Evolutionary conservation across 1,284 basidiomycete genomes (phyloP), one percentile per base, ranked within the genome.

Genomic region (Mycena citricolor): DNA sequence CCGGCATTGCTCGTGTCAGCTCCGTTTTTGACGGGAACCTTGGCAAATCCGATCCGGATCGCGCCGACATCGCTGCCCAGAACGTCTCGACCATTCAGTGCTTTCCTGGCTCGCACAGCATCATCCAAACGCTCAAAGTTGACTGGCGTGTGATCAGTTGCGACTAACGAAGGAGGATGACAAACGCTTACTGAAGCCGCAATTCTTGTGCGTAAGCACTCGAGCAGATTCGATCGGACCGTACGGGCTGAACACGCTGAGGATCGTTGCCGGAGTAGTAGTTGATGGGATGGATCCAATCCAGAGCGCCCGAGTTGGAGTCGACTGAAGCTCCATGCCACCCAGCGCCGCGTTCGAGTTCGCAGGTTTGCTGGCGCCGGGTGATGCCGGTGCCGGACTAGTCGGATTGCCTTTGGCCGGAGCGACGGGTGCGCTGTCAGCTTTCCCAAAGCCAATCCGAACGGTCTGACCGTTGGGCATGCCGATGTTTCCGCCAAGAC

Each of bases 111-210:
- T 21, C 91, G 77, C 44, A 97, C 89, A 30, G 95, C 97, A 61
- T 97, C 94, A 61, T 98, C 97, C 34, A 97, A 75, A 44, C 92
- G 85, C 67, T 99, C 95, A 65, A 97, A 99, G 65, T 99, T 99
- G 71, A 98, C 88, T 83, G 64, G 0, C n/a, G 30, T n/a, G n/a
- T n/a, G n/a, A 33, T 44, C 17, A 42, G 47, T 52, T 4, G 58
- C 25, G 8, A 8, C 30, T 20, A 29, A 29, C 39, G 38, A 16
- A 24, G 32, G 33, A 32, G 25, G 29, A 35, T 14, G 49, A 19
- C 2, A 79, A n/a, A n/a, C n/a, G n/a, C 87, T 61, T 50, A 90
- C 86, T 90, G 70, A 93, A 94, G 33, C 91, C 94, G 63, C 90
- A 97, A 62, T 94, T 94, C 71, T 99, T 99, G 73, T 97, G 93